Conservation (phyloP, 345 rosid species). For the Mercurialis annua region DNA sequence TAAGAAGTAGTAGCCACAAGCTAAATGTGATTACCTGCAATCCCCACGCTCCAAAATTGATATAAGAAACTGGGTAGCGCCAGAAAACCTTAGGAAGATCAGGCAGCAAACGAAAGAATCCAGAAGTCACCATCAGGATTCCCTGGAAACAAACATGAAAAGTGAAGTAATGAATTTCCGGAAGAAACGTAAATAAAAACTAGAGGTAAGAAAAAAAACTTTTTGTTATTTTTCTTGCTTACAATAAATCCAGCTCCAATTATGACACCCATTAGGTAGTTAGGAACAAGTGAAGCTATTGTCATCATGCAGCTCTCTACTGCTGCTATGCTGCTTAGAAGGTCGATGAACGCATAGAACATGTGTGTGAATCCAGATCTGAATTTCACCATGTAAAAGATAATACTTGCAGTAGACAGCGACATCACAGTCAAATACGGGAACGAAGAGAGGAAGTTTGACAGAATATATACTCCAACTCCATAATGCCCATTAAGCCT, state of each 20-base stretch:
- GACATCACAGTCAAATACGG: slow-evolving; percentile 44
- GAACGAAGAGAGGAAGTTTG: slow-evolving; percentile 51
- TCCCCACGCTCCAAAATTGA: slow-evolving; percentile 50
- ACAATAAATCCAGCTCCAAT: slow-evolving; percentile 50
- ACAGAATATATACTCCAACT: slow-evolving; percentile 35
- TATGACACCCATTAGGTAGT: slow-evolving; percentile 48
- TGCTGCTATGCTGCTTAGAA: slow-evolving; percentile 37
- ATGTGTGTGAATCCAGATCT: slow-evolving; percentile 32
- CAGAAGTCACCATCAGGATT: slow-evolving; percentile 47
- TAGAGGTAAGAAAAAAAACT: neutral
- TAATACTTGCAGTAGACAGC: slow-evolving; percentile 31
- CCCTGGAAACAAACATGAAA: slow-evolving; percentile 29
- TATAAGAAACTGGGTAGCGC: slow-evolving; percentile 51
- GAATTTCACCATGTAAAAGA: slow-evolving; percentile 48
- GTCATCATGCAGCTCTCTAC: slow-evolving; percentile 58
- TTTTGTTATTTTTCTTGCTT: slow-evolving; percentile 18
- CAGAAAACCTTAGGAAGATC: slow-evolving; percentile 50
- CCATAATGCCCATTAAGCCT: slow-evolving; percentile 47
- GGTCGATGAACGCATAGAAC: slow-evolving; percentile 33
- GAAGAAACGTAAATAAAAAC: neutral
- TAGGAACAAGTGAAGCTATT: slow-evolving; percentile 54
- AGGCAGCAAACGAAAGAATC: slow-evolving; percentile 40
- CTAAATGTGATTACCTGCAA: slow-evolving; percentile 44
- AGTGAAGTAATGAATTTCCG: neutral
- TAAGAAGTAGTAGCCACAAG: too few relatives aligned